These are phyloP conservation scores for Alopecurus myosuroides DNA, from an alignment of 176 grass and related monocot species.

Conservation along the genomic window DNA sequence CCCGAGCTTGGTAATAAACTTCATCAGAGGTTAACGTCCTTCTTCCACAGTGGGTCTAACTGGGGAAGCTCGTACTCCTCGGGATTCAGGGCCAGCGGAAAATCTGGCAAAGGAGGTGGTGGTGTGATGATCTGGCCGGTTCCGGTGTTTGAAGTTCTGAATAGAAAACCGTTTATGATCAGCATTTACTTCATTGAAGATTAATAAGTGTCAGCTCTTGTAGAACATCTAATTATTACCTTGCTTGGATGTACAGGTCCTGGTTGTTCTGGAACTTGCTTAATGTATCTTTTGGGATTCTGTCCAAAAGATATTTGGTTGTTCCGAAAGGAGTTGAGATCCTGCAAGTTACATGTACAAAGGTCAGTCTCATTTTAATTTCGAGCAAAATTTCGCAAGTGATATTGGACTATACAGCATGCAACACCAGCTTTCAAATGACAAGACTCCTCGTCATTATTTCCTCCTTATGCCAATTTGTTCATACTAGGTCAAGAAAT, in stretches of 20 bases:
- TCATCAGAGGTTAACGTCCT: constrained; percentile 29
- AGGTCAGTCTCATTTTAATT: background rate
- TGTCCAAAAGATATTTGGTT: constrained; percentile 75
- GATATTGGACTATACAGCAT: background rate
- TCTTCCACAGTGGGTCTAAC: constrained; percentile 48
- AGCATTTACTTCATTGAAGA: background rate
- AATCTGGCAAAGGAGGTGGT: constrained; percentile 68
- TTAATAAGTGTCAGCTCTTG: background rate
- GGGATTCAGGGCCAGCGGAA: constrained; percentile 58
- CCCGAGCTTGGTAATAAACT: constrained; percentile 8
- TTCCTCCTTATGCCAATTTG: background rate
- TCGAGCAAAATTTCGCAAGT: background rate
- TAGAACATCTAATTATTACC: constrained; percentile 37
- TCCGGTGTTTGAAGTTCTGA: background rate
- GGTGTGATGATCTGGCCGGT: constrained; percentile 36
- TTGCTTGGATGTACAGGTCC: constrained; percentile 61
- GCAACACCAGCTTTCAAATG: constrained; percentile 8
- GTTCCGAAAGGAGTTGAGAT: constrained; percentile 67
- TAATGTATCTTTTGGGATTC: constrained; percentile 63
- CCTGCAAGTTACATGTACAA: constrained; percentile 35
- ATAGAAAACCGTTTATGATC: constrained; percentile 19
- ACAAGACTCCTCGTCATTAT: background rate
- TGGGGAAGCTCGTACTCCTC: constrained; percentile 81
- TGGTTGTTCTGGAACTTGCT: constrained; percentile 57
- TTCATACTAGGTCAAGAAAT: background rate